Conservation (phyloP, 1,284 basidiomycete genomes). For the Dichomitus squalens region DNA sequence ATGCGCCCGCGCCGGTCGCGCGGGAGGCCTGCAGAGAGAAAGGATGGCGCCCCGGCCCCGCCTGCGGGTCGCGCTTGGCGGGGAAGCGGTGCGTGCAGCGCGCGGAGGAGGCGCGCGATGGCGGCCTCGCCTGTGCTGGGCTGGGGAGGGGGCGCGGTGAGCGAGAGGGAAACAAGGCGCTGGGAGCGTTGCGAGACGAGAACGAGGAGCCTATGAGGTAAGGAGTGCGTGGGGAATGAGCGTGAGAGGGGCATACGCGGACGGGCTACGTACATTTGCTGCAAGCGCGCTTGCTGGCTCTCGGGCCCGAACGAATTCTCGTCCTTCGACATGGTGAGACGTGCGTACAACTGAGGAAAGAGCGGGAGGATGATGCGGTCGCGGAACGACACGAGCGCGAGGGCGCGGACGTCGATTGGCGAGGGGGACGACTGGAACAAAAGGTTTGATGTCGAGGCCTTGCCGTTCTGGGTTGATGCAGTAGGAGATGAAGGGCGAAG, state of each 20-base stretch:
- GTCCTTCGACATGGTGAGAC: conserved; percentile 53
- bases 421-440: conserved; percentile 29
- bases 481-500: conserved; percentile 59
- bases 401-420: conserved; percentile 77
- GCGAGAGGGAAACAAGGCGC: conserved; percentile 51
- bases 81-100: conserved; percentile 37
- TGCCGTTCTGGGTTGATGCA: conserved; percentile 48
- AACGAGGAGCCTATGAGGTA: conserved; percentile 69
- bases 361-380: conserved; percentile 76
- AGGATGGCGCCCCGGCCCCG: conserved; percentile 54
- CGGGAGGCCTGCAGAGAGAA: conserved; percentile 69
- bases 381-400: conserved; percentile 80
- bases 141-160: conserved; percentile 53
- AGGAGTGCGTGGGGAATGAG: neutral
- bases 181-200: conserved; percentile 66
- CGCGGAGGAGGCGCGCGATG: conserved; percentile 60
- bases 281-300: conserved; percentile 64
- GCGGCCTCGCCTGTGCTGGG: conserved; percentile 64
- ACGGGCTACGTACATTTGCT: conserved; percentile 66
- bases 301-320: conserved; percentile 49
- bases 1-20: conserved; percentile 77
- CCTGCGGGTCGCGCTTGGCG: conserved; percentile 42
- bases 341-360: conserved; percentile 54
- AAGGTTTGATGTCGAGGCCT: conserved; percentile 36
- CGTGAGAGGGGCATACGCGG: neutral